Evolutionary conservation across 306 rosid species (phyloP).

Genomic region (Gynostemma pentaphyllum): DNA sequence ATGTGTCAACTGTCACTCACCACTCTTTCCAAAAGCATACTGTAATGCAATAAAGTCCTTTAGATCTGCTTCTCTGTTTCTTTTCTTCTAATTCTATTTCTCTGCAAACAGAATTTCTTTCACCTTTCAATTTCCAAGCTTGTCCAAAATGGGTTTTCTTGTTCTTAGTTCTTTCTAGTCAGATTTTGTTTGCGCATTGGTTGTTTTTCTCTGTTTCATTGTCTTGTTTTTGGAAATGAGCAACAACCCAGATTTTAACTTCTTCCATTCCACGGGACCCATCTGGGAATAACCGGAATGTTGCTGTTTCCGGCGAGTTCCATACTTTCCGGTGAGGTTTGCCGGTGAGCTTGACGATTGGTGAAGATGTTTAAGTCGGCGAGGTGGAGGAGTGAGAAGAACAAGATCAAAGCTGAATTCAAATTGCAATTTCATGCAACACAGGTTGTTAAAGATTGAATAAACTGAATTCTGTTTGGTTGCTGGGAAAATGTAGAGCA

Average conservation of each 20-base stretch:
- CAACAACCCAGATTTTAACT: neutral
- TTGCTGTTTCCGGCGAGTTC: neutral
- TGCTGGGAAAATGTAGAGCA: slow-evolving; percentile 16
- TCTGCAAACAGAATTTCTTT: neutral
- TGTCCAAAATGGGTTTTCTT: neutral
- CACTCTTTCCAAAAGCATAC: slow-evolving; percentile 9
- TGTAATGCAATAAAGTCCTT: neutral
- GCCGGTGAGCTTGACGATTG: slow-evolving; percentile 10
- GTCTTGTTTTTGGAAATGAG: neutral
- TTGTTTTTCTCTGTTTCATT: neutral
- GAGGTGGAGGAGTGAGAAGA: slow-evolving; percentile 87
- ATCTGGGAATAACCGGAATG: neutral
- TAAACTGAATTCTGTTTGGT: slow-evolving; percentile 18
- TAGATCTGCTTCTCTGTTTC: slow-evolving; percentile 9
- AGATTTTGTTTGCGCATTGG: neutral
- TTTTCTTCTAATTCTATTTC: neutral
- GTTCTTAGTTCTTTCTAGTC: no score
- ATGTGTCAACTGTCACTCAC: slow-evolving; percentile 1
- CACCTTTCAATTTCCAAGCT: neutral
- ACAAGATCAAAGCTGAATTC: slow-evolving; percentile 61
- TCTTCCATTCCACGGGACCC: neutral
- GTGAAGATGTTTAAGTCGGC: slow-evolving; percentile 70
- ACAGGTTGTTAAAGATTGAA: slow-evolving; percentile 33
- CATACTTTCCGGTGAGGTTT: slow-evolving; percentile 3
- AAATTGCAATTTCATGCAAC: slow-evolving; percentile 76